A percentile compares a stretch with the other conserved stretches of the same genome.
These are phyloP conservation scores for Solanum raphanifolium DNA, from an alignment of 257 asterid genomes.

Conservation along the genomic window DNA sequence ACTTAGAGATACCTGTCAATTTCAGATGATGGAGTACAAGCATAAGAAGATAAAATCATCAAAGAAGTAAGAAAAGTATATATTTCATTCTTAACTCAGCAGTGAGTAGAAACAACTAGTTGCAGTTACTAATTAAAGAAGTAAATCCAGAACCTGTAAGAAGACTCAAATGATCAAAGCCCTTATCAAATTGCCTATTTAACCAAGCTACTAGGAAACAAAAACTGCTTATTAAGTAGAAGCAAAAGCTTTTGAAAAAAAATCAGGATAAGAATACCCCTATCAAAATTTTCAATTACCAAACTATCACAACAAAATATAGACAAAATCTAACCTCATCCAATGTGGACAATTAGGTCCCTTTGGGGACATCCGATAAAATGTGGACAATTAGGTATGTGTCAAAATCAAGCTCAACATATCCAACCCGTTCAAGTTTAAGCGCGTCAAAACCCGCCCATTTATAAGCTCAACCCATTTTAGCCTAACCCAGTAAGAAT, in stretches of 20 bases:
- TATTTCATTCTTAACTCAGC: background rate
- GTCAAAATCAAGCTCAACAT: background rate
- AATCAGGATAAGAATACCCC: background rate
- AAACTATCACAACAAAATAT: background rate
- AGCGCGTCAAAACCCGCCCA: too few relatives aligned
- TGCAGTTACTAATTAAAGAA: background rate
- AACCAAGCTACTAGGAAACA: background rate
- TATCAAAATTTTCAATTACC: background rate
- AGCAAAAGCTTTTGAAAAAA: background rate
- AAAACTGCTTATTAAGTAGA: background rate
- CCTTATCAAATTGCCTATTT: background rate
- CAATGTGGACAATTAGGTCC: background rate
- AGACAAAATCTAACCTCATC: background rate
- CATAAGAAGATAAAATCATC: background rate
- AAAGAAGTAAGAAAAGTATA: background rate
- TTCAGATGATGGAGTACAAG: background rate
- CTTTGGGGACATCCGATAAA: too few relatives aligned
- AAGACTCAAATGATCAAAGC: background rate
- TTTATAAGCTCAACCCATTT: too few relatives aligned
- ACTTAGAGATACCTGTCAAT: constrained; percentile 69
- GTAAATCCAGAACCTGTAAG: background rate
- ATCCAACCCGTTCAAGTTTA: too few relatives aligned
- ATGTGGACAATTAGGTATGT: background rate
- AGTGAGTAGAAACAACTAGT: background rate
- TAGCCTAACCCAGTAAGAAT: too few relatives aligned